Percentiles rank a stretch among this genome's conserved stretches.
Evolutionary conservation across 2,329 filamentous ascomycete species (phyloP).

Genomic region (Penicillium palitans): DNA sequence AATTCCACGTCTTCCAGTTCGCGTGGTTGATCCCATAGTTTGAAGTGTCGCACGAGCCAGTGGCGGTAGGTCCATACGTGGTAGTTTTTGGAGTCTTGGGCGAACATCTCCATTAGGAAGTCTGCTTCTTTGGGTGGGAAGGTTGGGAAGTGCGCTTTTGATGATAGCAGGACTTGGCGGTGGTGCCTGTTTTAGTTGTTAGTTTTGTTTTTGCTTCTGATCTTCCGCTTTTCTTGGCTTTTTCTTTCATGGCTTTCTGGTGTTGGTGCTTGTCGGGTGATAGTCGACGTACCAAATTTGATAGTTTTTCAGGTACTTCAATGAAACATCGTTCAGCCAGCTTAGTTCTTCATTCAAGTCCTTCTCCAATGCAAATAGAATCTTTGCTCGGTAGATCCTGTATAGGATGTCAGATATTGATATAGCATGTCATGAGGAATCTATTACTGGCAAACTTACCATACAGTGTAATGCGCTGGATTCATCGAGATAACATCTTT

Average conservation of each 20-base stretch:
- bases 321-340: constrained; percentile 83
- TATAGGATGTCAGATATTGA: constrained; percentile 14
- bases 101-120: constrained; percentile 80
- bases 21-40: constrained; percentile 54
- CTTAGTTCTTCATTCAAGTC: constrained; percentile 70
- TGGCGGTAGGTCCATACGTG: constrained; percentile 98
- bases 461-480: constrained; percentile 96
- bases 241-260: background rate
- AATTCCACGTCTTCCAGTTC: constrained; percentile 71
- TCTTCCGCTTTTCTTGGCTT: background rate
- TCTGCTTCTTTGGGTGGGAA: constrained; percentile 67
- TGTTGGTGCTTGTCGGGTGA: background rate
- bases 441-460: constrained; percentile 53
- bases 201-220: background rate
- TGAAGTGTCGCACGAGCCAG: constrained; percentile 67
- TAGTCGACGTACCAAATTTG: constrained; percentile 73
- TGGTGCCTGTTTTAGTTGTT: constrained; percentile 53
- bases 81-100: constrained; percentile 91
- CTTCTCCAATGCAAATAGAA: constrained; percentile 66
- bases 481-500: constrained; percentile 90
- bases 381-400: constrained; percentile 81
- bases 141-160: constrained; percentile 47
- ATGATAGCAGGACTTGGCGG: constrained; percentile 57
- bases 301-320: constrained; percentile 92
- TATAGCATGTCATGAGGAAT: background rate